Base-by-base conservation (phyloP, 805 yeast species). In the Candida piceae region DNA sequence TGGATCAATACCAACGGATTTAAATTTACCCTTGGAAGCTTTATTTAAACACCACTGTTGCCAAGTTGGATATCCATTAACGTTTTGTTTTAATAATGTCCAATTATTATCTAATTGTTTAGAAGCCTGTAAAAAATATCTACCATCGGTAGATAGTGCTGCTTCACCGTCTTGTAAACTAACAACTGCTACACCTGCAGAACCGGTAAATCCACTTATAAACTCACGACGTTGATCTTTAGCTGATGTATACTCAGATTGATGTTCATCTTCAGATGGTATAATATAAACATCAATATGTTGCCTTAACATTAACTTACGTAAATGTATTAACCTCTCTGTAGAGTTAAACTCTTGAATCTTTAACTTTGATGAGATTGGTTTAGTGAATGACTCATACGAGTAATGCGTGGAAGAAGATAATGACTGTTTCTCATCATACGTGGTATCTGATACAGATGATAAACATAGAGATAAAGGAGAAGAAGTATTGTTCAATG, bases 161-260 rank as follows among this genome's bases (percentile, higher is more conserved):
- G 96, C 94, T 32, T 76, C 74, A 21, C 62, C 17, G 17, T 26
- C 10, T 5, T 24, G 60, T 28, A 68, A 49, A 6, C 95, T 80
- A 15, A 90, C 71, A n/a, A 93, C 72, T 1, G 96, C 97, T 16
- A 86, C 66, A 17, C 97, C 98, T 2, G 97, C 95, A 33, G 90
- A 80, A 1, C 97, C 98, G 10, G 90, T 82, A 63, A 90, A 90
- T 0, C 88, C 97, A 6, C 89, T 74, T 19, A 90, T 82, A 50
- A 72, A 90, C 37, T 76, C 82, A 39, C 97, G 70, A 49, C 96
- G 75, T 55, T 82, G 85, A 58, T 90, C 97, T 11, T 81, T 76
- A 1, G 72, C 64, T 0, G 93, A 74, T 7, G 90, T 90, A 51
- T 89, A 89, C 63, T 90, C 98, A 19, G 89, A 78, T 58, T 84